Conservation (phyloP, 75 land plant species). For the Pseudotsuga menziesii region DNA sequence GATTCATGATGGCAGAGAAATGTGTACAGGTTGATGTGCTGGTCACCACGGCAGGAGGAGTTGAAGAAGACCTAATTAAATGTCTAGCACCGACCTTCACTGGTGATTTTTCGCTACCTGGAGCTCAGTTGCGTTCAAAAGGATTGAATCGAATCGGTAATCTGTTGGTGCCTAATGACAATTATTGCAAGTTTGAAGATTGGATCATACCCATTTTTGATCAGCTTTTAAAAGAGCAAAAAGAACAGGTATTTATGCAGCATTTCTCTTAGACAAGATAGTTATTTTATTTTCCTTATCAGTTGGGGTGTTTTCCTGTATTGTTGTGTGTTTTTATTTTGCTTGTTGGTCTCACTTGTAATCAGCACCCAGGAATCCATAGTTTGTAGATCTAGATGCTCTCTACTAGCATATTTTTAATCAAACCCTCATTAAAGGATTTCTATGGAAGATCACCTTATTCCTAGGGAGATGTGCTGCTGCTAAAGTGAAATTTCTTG, state of each 20-base stretch:
- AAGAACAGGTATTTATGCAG: constrained; percentile 42
- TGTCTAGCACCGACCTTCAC: constrained; percentile 87
- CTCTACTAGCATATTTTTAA: not conserved
- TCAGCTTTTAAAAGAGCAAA: constrained; percentile 77
- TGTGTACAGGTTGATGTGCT: constrained; percentile 87
- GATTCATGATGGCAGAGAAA: constrained; percentile 10
- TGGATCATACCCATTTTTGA: constrained; percentile 93
- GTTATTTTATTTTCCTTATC: too few relatives aligned
- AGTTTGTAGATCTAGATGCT: not conserved
- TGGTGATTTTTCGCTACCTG: constrained; percentile 84
- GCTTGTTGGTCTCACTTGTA: not conserved
- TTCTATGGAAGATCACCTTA: not conserved
- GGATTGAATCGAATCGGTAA: constrained; percentile 96
- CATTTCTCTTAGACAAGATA: too few relatives aligned
- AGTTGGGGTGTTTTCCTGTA: not conserved
- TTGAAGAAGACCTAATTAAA: constrained; percentile 96
- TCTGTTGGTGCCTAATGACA: constrained; percentile 90
- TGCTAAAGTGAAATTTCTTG: too few relatives aligned
- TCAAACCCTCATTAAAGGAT: not conserved
- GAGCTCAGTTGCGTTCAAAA: constrained; percentile 70
- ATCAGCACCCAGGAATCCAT: not conserved
- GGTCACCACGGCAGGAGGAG: constrained; percentile 94
- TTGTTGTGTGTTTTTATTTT: not conserved
- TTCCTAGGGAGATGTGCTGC: too few relatives aligned
- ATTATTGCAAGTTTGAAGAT: constrained; percentile 97